Conservation (phyloP, 2,329 filamentous ascomycete species). For the Colletotrichum sp. region DNA sequence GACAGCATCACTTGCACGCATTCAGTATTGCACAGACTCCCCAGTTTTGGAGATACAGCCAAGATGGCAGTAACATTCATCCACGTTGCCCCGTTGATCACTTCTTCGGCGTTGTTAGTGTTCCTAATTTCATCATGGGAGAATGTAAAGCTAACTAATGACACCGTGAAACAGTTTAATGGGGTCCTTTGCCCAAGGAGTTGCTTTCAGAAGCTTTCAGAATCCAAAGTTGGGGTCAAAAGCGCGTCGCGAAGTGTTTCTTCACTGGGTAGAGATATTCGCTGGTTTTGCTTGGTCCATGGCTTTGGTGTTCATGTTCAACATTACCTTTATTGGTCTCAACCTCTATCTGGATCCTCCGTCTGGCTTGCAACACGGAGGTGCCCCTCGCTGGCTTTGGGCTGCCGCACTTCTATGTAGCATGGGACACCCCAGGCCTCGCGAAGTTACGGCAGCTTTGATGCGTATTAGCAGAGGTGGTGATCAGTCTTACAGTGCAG, state of each 20-base stretch:
- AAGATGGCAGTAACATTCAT: not conserved
- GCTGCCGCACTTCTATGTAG: not conserved
- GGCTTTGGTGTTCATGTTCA: not conserved
- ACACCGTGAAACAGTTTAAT: not conserved
- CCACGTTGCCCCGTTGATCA: not conserved
- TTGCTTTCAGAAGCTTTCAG: not conserved
- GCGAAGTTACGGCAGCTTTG: not conserved
- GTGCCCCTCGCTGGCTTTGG: not conserved
- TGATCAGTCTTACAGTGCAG: not conserved
- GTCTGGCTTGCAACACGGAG: not conserved
- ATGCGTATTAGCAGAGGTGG: not conserved
- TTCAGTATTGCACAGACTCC: not conserved
- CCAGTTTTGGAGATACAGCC: not conserved
- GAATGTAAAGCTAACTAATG: fast-evolving
- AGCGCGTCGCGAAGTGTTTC: not conserved
- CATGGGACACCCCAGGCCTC: not conserved
- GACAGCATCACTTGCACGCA: not conserved
- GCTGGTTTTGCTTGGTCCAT: not conserved
- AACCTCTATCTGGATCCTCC: not conserved
- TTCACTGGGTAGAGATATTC: not conserved
- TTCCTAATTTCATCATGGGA: not conserved
- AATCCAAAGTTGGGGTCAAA: not conserved
- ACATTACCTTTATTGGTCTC: not conserved
- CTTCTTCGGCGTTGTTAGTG: not conserved
- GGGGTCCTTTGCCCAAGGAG: not conserved